Percentiles rank a stretch among this genome's conserved stretches.
Conservation (phyloP, 1,284 basidiomycete species). For the Taiwanofungus camphoratus region DNA sequence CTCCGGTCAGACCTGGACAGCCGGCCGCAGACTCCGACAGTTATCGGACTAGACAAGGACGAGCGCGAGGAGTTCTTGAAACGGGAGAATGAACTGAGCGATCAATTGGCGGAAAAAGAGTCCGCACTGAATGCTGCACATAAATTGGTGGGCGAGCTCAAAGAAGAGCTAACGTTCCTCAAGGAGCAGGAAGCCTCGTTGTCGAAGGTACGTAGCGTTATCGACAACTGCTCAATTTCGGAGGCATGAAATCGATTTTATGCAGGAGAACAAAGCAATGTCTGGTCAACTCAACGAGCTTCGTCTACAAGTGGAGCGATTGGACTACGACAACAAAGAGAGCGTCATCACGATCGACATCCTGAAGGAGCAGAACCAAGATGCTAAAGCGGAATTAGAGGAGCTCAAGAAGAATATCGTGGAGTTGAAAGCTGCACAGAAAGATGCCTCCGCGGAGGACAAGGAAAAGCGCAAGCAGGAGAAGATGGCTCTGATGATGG, state of each 20-base stretch:
- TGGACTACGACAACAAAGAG: constrained; percentile 96
- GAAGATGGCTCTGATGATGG: constrained; percentile 99
- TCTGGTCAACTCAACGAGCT: constrained; percentile 89
- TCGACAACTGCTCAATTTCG: not conserved
- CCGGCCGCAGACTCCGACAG: constrained; percentile 82
- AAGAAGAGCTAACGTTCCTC: constrained; percentile 81
- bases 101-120: constrained; percentile 91
- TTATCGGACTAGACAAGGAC: constrained; percentile 87
- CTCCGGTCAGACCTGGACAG: constrained; percentile 71
- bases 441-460: constrained; percentile 85
- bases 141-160: constrained; percentile 80
- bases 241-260: not conserved
- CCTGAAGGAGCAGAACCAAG: constrained; percentile 91
- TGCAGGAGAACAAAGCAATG: constrained; percentile 88
- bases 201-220: constrained; percentile 50
- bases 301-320: constrained; percentile 84
- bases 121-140: constrained; percentile 68
- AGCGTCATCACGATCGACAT: constrained; percentile 93
- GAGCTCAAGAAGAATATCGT: constrained; percentile 81
- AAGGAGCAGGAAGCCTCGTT: constrained; percentile 85
- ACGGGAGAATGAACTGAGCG: constrained; percentile 95
- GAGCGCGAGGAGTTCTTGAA: constrained; percentile 96
- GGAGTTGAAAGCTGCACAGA: constrained; percentile 77
- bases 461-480: constrained; percentile 99
- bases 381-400: constrained; percentile 85